These are phyloP conservation scores for Magnaporthiopsis incrustans DNA, from an alignment of 2,329 filamentous ascomycete genomes.

Conservation along the genomic window DNA sequence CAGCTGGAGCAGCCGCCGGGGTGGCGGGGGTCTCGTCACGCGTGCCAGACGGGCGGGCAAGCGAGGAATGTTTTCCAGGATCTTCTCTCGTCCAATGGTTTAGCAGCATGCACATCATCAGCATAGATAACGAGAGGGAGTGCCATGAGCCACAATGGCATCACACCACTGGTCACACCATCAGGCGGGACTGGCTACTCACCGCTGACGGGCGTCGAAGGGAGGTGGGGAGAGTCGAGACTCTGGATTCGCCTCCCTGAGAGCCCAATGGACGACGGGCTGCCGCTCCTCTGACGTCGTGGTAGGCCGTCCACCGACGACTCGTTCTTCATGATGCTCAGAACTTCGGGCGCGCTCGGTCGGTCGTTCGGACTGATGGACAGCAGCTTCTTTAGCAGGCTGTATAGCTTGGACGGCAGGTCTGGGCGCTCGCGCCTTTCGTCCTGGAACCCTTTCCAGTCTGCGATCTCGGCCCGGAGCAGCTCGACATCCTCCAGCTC, in stretches of 20 bases:
- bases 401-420: slow-evolving; percentile 78
- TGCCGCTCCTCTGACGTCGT: slow-evolving; percentile 23
- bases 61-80: slow-evolving; percentile 24
- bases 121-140: neutral
- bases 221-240: slow-evolving; percentile 43
- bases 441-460: slow-evolving; percentile 81
- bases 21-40: neutral
- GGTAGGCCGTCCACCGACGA: slow-evolving; percentile 36
- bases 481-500: slow-evolving; percentile 86
- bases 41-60: slow-evolving; percentile 19
- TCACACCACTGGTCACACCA: neutral
- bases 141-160: neutral
- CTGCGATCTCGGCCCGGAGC: slow-evolving; percentile 75
- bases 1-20: slow-evolving; percentile 10
- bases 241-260: slow-evolving; percentile 42
- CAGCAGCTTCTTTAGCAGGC: slow-evolving; percentile 71
- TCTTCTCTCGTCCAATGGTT: slow-evolving; percentile 17
- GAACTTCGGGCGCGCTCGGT: slow-evolving; percentile 78
- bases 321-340: slow-evolving; percentile 68
- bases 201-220: slow-evolving; percentile 35
- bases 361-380: slow-evolving; percentile 68
- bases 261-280: slow-evolving; percentile 29
- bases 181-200: neutral
- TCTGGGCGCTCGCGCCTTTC: slow-evolving; percentile 69
- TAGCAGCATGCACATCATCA: neutral